Evolutionary conservation across 2,329 filamentous ascomycete species (phyloP), one percentile per base, ranked within the genome.

Genomic region (Alternaria brassicae): DNA sequence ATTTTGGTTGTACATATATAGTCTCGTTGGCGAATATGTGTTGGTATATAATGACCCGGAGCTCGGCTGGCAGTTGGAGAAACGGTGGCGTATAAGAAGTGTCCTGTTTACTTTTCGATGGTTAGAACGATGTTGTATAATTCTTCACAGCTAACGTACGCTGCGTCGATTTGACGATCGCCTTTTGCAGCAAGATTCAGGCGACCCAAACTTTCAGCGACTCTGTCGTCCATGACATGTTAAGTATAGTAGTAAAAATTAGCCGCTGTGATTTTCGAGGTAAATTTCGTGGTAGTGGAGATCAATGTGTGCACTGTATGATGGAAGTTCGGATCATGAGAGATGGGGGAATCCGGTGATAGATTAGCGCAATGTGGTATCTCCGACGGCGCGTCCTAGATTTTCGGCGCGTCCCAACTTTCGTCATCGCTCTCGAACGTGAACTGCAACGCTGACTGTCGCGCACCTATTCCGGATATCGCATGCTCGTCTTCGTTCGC

Each of bases 331-430:
- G 28, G n/a, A 36, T n/a, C 21, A 15, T 17, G 23, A 7, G 40
- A 10, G 37, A 44, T 49, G 41, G 30, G 32, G 19, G n/a, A 17
- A 23, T n/a, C 44, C 57, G 57, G 57, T 19, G 57, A 60, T 60
- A 60, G 56, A 27, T 32, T 34, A 41, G 41, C 34, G 27, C 34
- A 8, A 3, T 30, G 12, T 51, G 34, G 23, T 60, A 56, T 56
- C 57, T 47, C 57, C 57, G 57, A n/a, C 52, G 21, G 53, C 47
- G 40, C 53, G 32, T 52, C 45, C 34, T 3, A 60, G 57, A 56
- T 60, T 60, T 52, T 56, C 50, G 57, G 47, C 59, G 51, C 59
- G 56, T 52, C 52, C 30, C 25, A 55, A 55, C 25, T 50, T 58
- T 61, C 42, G 42, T 58, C 54, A 58, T 56, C 39, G 30, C 42